phyloP scores from a whole-genome alignment of 371 early-diverging fungal genomes.

The Paraphysoderma sedebokerense region DNA sequence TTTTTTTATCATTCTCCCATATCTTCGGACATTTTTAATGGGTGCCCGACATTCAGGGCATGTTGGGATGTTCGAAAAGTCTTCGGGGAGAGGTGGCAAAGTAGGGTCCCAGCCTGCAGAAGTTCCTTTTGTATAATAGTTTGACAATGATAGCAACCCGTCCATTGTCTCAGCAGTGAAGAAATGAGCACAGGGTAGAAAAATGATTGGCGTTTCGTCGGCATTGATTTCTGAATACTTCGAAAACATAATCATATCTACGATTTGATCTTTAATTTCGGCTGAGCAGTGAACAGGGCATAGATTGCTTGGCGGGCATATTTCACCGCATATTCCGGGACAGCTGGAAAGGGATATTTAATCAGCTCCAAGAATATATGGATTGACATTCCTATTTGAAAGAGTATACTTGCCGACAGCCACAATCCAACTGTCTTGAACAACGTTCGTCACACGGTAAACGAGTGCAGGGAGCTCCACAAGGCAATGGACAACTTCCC shows the following conservation, averaged over 20 bases:
- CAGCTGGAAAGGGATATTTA: too few relatives aligned
- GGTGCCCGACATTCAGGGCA: slow-evolving; percentile 10
- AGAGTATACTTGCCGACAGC: slow-evolving; percentile 20
- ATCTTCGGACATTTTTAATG: background rate
- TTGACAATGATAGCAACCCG: slow-evolving; percentile 14
- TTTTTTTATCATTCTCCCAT: background rate
- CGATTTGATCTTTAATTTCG: slow-evolving; percentile 5
- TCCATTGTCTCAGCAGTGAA: slow-evolving; percentile 22
- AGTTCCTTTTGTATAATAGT: slow-evolving; percentile 12
- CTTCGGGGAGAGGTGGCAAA: slow-evolving; percentile 4
- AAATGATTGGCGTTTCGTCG: slow-evolving; percentile 18
- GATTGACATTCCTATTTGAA: background rate
- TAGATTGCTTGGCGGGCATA: slow-evolving; percentile 15
- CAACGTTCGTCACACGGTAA: slow-evolving; percentile 32
- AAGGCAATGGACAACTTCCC: slow-evolving; percentile 19
- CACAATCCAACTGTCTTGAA: slow-evolving; percentile 17
- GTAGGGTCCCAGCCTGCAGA: background rate
- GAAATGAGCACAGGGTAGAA: slow-evolving; percentile 22
- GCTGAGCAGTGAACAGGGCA: slow-evolving; percentile 14
- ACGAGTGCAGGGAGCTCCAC: slow-evolving; percentile 31
- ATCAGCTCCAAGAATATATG: too few relatives aligned
- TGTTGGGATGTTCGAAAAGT: slow-evolving; percentile 1
- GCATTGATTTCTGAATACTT: slow-evolving; percentile 15
- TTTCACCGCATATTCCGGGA: slow-evolving; percentile 31
- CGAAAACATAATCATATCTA: slow-evolving; percentile 18